phyloP scores from a whole-genome alignment of 257 asterid genomes.

The Orobanche coerulescens region DNA sequence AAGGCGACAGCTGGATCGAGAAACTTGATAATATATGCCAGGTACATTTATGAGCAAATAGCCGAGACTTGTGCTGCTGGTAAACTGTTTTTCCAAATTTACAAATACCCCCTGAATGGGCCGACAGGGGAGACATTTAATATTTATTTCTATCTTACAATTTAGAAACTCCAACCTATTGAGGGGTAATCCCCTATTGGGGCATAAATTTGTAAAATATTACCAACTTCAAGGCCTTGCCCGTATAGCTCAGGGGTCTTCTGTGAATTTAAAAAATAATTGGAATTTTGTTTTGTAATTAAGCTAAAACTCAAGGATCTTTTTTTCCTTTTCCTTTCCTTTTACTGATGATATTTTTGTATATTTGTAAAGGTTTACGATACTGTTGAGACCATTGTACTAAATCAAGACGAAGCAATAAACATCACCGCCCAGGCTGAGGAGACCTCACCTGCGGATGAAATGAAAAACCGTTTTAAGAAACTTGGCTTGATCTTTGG shows the following conservation, averaged over 20 bases:
- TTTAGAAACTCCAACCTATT: not conserved
- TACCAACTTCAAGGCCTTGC: not conserved
- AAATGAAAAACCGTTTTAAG: conserved; percentile 61
- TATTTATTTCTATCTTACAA: no score
- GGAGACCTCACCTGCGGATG: conserved; percentile 50
- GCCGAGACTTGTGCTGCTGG: conserved; percentile 11
- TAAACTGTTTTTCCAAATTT: not conserved
- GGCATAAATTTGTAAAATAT: not conserved
- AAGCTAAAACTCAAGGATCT: not conserved
- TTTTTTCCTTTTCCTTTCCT: no score
- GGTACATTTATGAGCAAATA: conserved; percentile 33
- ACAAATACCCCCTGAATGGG: not conserved
- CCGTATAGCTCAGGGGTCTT: not conserved
- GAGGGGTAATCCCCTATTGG: not conserved
- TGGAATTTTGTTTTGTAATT: not conserved
- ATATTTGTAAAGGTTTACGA: conserved; percentile 64
- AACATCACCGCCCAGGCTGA: conserved; percentile 47
- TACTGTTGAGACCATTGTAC: conserved; percentile 74
- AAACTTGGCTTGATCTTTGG: conserved; percentile 66
- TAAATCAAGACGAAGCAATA: conserved; percentile 54
- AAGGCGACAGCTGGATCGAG: conserved; percentile 56
- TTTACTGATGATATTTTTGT: not conserved
- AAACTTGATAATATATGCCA: conserved; percentile 86
- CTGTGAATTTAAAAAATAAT: not conserved
- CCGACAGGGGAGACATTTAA: no score